These are phyloP conservation scores for Lichtheimia corymbifera DNA, from an alignment of 371 early-diverging fungal genomes.

Conservation along the genomic window DNA sequence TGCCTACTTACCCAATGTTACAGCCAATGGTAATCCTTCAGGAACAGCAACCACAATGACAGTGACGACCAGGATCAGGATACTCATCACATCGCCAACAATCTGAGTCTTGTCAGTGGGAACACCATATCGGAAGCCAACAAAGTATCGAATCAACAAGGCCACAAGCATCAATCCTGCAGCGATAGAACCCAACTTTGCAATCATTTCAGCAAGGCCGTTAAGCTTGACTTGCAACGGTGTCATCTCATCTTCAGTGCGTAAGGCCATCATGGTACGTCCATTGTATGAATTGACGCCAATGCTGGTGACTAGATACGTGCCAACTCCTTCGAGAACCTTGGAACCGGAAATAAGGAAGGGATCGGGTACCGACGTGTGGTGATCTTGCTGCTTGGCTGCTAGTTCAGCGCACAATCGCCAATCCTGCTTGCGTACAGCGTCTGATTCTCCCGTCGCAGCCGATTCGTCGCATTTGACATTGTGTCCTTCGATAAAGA, in stretches of 20 bases:
- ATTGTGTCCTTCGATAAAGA: conserved; percentile 80
- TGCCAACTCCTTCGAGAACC: conserved; percentile 78
- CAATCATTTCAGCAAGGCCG: conserved; percentile 68
- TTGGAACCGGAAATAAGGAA: conserved; percentile 77
- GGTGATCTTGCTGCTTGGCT: not conserved
- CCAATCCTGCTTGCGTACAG: conserved; percentile 56
- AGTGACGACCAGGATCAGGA: conserved; percentile 69
- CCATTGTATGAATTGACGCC: conserved; percentile 78
- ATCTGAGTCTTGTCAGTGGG: conserved; percentile 29
- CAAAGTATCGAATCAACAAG: conserved; percentile 64
- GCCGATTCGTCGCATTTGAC: conserved; percentile 88
- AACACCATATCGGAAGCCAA: conserved; percentile 23
- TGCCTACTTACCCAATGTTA: conserved; percentile 56
- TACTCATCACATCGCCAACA: conserved; percentile 53
- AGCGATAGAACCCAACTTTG: conserved; percentile 68
- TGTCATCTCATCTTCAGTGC: conserved; percentile 59
- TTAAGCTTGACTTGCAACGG: conserved; percentile 74
- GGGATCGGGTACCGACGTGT: conserved; percentile 45
- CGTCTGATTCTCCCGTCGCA: conserved; percentile 91
- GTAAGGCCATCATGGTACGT: conserved; percentile 74
- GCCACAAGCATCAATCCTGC: conserved; percentile 70
- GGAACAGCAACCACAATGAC: conserved; percentile 83
- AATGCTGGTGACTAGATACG: conserved; percentile 68
- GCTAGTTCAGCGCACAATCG: conserved; percentile 21
- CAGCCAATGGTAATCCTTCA: conserved; percentile 81